A percentile compares a stretch with the other conserved stretches of the same genome.
Evolutionary conservation across 768 basidiomycete genomes (phyloP).

Genomic region (Agaricus blazei): DNA sequence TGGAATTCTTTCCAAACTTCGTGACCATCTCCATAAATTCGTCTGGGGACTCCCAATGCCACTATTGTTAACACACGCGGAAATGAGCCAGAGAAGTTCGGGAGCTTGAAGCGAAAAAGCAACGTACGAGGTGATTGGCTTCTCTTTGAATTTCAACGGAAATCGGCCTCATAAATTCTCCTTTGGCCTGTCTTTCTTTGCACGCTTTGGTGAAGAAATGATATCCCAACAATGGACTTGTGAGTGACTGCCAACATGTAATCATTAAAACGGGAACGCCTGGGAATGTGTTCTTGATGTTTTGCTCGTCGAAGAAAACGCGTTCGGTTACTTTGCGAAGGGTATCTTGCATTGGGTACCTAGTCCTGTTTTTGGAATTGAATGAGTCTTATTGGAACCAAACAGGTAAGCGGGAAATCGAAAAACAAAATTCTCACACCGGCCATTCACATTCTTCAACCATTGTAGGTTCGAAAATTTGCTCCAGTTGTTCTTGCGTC

Average conservation of each 20-base stretch:
- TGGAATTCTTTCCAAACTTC: background rate
- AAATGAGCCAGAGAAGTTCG: background rate
- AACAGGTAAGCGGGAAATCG: background rate
- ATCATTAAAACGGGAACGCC: constrained; percentile 18
- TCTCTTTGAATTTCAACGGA: constrained; percentile 19
- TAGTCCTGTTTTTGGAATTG: constrained; percentile 12
- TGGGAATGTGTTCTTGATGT: constrained; percentile 17
- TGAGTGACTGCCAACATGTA: constrained; percentile 16
- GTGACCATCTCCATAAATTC: background rate
- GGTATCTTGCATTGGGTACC: constrained; percentile 17
- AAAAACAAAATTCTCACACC: constrained; percentile 19
- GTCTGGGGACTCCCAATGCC: constrained; percentile 4
- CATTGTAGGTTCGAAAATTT: constrained; percentile 11
- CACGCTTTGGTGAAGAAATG: constrained; percentile 15
- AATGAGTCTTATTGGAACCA: background rate
- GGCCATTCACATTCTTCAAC: constrained; percentile 7
- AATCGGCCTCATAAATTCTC: constrained; percentile 17
- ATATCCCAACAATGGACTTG: constrained; percentile 20
- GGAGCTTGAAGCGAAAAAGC: background rate
- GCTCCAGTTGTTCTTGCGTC: constrained; percentile 16
- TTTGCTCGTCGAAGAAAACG: constrained; percentile 18
- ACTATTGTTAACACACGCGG: background rate
- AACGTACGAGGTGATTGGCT: constrained; percentile 32
- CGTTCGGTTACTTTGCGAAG: constrained; percentile 15
- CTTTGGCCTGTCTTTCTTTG: constrained; percentile 13